Conservation (phyloP, 2,329 filamentous ascomycete genomes). For the Beauveria brongniartii region DNA sequence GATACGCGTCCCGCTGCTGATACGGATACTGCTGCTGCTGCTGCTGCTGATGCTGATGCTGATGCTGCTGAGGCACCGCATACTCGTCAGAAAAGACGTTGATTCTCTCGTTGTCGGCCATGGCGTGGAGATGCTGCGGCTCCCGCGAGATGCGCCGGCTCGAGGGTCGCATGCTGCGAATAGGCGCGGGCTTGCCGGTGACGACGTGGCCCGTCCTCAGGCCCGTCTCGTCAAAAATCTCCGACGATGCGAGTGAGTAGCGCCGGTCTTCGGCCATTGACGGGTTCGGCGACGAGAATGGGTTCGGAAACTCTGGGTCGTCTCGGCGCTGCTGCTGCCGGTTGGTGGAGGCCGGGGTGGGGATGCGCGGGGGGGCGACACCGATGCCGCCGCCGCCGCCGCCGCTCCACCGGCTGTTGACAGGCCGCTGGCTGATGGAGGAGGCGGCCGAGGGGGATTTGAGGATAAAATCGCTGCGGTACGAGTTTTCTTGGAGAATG, state of each 20-base stretch:
- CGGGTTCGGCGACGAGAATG: conserved; percentile 26
- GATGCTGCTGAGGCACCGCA: not conserved
- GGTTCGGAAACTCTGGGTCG: conserved; percentile 21
- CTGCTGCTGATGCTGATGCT: not conserved
- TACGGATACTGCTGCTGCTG: not conserved
- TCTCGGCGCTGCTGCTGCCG: conserved; percentile 7
- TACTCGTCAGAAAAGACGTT: conserved; percentile 1
- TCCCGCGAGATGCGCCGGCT: conserved; percentile 7
- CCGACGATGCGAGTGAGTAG: not conserved
- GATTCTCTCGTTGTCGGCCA: not conserved
- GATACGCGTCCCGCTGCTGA: not conserved
- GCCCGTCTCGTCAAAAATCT: not conserved
- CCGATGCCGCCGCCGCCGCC: conserved; percentile 11
- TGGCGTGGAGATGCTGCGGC: not conserved
- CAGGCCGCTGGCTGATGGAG: conserved; percentile 12
- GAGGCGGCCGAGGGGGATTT: conserved; percentile 21
- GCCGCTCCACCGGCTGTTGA: conserved; percentile 11
- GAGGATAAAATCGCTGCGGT: conserved; percentile 47
- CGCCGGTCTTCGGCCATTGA: conserved; percentile 16
- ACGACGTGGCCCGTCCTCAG: conserved; percentile 9
- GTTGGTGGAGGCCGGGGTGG: not conserved
- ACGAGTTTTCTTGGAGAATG: conserved; percentile 35
- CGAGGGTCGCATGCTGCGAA: conserved; percentile 8
- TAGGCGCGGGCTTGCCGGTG: conserved; percentile 10
- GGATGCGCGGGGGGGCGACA: too few species aligned